phyloP scores from a whole-genome alignment of 148 eudicot species.

The Bassia scoparia region DNA sequence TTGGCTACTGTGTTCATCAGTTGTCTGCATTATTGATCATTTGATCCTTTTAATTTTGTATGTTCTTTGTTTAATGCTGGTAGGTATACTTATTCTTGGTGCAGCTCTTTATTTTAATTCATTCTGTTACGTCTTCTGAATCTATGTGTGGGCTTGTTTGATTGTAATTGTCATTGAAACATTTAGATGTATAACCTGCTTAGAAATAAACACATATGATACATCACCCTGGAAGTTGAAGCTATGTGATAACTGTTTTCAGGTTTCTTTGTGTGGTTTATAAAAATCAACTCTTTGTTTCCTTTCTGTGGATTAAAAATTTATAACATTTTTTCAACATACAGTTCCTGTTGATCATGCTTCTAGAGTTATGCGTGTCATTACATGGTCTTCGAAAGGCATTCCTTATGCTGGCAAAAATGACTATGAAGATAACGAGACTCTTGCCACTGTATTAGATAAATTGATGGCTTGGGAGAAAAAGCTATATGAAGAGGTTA shows the following conservation, averaged over 20 bases:
- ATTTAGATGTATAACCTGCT: background rate
- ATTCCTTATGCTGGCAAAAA: conserved; percentile 48
- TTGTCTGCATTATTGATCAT: background rate
- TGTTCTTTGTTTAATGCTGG: background rate
- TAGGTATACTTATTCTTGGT: background rate
- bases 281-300: background rate
- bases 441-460: conserved; percentile 93
- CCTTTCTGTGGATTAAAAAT: background rate
- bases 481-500: conserved; percentile 95
- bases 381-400: conserved; percentile 83
- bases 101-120: no score
- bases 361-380: conserved; percentile 94
- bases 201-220: background rate
- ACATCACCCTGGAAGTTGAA: no score
- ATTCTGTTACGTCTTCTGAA: no score
- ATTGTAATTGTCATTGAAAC: no score
- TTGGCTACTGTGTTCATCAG: background rate
- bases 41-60: background rate
- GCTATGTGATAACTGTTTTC: background rate
- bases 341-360: conserved; percentile 95
- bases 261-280: background rate
- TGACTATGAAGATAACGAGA: conserved; percentile 72
- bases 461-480: conserved; percentile 99
- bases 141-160: background rate
- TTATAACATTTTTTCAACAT: background rate